Percentiles rank a stretch among this genome's conserved stretches.
phyloP scores from a whole-genome alignment of 2,329 filamentous ascomycete species.

The Hirsutella thompsonii region DNA sequence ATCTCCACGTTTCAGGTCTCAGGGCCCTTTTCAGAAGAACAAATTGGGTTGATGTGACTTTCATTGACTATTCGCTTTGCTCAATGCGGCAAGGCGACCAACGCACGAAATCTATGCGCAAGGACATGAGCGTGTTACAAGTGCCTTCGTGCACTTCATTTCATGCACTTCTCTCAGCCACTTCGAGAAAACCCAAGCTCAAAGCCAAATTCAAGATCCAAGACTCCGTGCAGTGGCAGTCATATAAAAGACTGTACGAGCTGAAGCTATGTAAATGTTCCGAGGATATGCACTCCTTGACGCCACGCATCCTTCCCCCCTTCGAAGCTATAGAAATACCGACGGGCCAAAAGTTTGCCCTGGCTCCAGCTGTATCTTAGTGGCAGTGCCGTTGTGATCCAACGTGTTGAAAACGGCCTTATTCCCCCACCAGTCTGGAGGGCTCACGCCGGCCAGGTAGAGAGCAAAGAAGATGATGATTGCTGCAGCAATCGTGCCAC shows the following conservation, averaged over 20 bases:
- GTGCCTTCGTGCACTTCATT: slow-evolving; percentile 3
- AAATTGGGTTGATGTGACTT: too few relatives aligned
- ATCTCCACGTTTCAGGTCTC: too few relatives aligned
- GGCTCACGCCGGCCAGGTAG: slow-evolving; percentile 40
- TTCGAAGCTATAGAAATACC: slow-evolving; percentile 5
- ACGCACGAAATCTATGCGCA: too few relatives aligned
- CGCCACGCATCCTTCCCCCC: not conserved
- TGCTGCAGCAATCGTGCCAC: slow-evolving; percentile 51
- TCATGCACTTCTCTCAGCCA: not conserved
- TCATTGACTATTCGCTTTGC: too few relatives aligned
- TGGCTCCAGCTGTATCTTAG: slow-evolving; percentile 25
- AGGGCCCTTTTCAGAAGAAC: too few relatives aligned
- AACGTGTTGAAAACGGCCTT: slow-evolving; percentile 30
- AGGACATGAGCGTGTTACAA: slow-evolving; percentile 4
- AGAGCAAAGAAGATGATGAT: slow-evolving; percentile 60
- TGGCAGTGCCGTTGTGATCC: slow-evolving; percentile 29
- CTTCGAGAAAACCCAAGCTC: not conserved
- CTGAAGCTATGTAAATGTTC: not conserved
- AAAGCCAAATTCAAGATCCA: slow-evolving; percentile 1
- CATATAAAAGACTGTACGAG: not conserved
- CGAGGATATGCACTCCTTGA: not conserved
- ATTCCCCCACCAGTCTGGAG: slow-evolving; percentile 54
- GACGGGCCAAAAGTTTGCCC: slow-evolving; percentile 39
- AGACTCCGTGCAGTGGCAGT: slow-evolving; percentile 6
- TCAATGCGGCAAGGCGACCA: too few relatives aligned